phyloP scores from a whole-genome alignment of 106 monocot genomes.

The Cymbidium sinense region DNA sequence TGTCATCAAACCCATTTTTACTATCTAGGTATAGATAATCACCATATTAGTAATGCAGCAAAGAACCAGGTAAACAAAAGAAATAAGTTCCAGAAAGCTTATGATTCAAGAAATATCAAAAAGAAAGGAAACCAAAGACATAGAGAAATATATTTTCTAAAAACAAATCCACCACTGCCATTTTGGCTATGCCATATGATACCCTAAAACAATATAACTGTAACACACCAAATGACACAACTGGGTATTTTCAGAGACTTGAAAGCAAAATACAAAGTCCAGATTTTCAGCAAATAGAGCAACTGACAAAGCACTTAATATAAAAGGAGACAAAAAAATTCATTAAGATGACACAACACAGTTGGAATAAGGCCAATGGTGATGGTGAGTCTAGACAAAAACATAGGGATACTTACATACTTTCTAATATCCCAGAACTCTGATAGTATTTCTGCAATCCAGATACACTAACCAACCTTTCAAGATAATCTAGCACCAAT shows the following conservation, averaged over 20 bases:
- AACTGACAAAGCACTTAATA: neutral
- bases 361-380: too few relatives aligned
- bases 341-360: neutral
- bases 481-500: too few relatives aligned
- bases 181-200: neutral
- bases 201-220: neutral
- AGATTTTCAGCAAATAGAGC: neutral
- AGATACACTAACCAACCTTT: too few relatives aligned
- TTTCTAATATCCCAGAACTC: too few relatives aligned
- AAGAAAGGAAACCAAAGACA: neutral
- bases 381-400: too few relatives aligned
- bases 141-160: neutral
- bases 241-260: neutral
- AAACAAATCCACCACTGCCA: too few relatives aligned
- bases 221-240: neutral
- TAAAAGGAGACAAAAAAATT: neutral
- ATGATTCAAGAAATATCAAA: neutral
- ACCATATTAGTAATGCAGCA: neutral
- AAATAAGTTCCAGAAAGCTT: neutral
- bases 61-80: neutral
- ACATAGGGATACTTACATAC: too few relatives aligned
- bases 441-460: too few relatives aligned
- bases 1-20: slow-evolving; percentile 81
- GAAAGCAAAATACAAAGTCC: neutral
- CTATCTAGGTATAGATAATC: slow-evolving; percentile 45